A percentile compares a stretch with the other conserved stretches of the same genome.
These are phyloP conservation scores for Lizonia empirigonia DNA, from an alignment of 2,329 filamentous ascomycete species.

Conservation along the genomic window DNA sequence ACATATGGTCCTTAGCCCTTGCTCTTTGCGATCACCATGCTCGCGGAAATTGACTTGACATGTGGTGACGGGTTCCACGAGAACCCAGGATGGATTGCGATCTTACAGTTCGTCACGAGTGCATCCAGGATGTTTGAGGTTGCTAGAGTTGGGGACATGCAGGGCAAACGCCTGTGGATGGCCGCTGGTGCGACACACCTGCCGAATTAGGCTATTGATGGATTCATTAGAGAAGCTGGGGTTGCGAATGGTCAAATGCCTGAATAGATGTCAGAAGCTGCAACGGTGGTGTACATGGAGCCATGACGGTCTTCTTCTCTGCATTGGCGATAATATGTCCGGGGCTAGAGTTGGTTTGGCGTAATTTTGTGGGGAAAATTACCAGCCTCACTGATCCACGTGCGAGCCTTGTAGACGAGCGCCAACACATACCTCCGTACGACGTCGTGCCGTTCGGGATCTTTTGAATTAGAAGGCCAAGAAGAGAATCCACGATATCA, in stretches of 20 bases:
- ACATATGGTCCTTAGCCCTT: constrained; percentile 34
- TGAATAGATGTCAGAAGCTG: constrained; percentile 12
- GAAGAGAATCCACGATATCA: background rate
- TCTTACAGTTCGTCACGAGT: constrained; percentile 43
- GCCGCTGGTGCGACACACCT: constrained; percentile 15
- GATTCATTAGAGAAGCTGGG: constrained; percentile 1
- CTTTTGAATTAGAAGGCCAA: background rate
- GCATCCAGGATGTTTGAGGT: constrained; percentile 24
- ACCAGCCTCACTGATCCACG: constrained; percentile 10
- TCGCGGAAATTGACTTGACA: constrained; percentile 10
- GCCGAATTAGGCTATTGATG: constrained; percentile 16
- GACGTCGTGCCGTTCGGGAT: constrained; percentile 1
- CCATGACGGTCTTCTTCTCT: constrained; percentile 16
- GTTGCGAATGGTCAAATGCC: constrained; percentile 10
- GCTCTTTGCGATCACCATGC: constrained; percentile 20
- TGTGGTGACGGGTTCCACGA: constrained; percentile 20
- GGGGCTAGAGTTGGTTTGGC: constrained; percentile 7
- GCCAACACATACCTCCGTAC: constrained; percentile 2
- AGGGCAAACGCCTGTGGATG: constrained; percentile 18
- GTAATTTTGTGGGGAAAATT: constrained; percentile 14
- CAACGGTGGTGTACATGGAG: constrained; percentile 10
- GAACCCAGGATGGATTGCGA: constrained; percentile 19
- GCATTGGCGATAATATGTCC: constrained; percentile 9
- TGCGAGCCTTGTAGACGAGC: background rate
- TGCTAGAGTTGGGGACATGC: constrained; percentile 19